Percentiles rank a stretch among this genome's conserved stretches.
Conservation (phyloP, 2,329 filamentous ascomycete genomes). For the Dactylellina sp. region DNA sequence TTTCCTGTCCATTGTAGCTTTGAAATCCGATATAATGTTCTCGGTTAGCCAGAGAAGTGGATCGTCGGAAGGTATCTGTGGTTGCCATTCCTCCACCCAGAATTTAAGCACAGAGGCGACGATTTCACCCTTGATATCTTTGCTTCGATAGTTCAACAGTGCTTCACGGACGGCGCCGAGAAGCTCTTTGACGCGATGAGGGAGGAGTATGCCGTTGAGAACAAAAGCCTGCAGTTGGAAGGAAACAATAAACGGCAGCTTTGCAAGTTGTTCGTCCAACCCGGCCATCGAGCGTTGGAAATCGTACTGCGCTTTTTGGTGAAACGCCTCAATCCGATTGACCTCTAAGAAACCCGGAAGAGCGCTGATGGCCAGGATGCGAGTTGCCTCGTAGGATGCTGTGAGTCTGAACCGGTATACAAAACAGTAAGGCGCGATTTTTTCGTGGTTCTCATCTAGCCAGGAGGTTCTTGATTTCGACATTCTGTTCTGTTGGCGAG, state of each 20-base stretch:
- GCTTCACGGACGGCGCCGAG: conserved; percentile 64
- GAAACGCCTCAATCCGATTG: conserved; percentile 13
- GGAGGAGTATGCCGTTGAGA: conserved; percentile 73
- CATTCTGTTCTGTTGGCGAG: background rate
- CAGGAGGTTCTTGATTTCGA: conserved; percentile 57
- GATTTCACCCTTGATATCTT: conserved; percentile 8
- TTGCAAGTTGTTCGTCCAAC: conserved; percentile 62
- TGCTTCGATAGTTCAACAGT: background rate
- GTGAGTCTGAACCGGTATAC: conserved; percentile 66
- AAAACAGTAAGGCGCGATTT: conserved; percentile 66
- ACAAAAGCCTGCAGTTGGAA: conserved; percentile 75
- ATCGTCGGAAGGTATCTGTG: conserved; percentile 69
- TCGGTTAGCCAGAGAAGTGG: conserved; percentile 67
- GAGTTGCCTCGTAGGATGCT: conserved; percentile 61
- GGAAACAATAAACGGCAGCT: conserved; percentile 68
- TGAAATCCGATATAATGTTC: conserved; percentile 65
- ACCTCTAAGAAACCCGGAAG: conserved; percentile 43
- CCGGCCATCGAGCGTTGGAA: conserved; percentile 59
- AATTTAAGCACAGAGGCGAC: conserved; percentile 66
- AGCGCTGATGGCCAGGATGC: conserved; percentile 54
- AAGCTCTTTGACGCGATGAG: conserved; percentile 67
- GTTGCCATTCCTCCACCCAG: conserved; percentile 69
- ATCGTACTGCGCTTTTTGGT: conserved; percentile 29
- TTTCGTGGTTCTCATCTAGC: conserved; percentile 63
- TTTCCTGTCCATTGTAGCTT: conserved; percentile 48